phyloP scores from a whole-genome alignment of 768 basidiomycete species.

The Phylloporus sp. region DNA sequence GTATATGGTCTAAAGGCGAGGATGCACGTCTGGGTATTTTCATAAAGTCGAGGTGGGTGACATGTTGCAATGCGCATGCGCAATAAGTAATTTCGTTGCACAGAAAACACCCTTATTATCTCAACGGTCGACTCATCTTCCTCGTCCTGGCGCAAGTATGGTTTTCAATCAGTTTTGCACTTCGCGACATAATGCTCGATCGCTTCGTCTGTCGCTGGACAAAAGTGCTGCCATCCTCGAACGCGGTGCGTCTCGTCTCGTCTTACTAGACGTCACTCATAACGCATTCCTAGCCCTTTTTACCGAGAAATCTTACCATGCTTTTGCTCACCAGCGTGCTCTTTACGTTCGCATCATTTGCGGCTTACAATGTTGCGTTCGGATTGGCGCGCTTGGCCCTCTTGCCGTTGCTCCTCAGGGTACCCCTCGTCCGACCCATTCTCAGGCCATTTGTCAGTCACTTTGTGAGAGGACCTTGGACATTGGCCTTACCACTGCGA shows the following conservation, averaged over 20 bases:
- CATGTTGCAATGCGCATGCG: not conserved
- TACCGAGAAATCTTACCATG: conserved; percentile 15
- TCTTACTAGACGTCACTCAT: not conserved
- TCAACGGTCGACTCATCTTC: conserved; percentile 66
- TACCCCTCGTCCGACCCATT: conserved; percentile 48
- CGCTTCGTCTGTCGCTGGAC: conserved; percentile 49
- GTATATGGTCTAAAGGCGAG: conserved; percentile 23
- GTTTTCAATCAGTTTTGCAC: conserved; percentile 42
- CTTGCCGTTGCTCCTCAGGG: conserved; percentile 47
- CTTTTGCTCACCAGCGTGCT: conserved; percentile 37
- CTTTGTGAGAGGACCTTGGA: conserved; percentile 56
- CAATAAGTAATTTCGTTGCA: not conserved
- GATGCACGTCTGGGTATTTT: conserved; percentile 51
- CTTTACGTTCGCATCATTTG: conserved; percentile 37
- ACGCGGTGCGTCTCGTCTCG: conserved; percentile 15
- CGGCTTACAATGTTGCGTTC: conserved; percentile 41
- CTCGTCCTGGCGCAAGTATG: conserved; percentile 49
- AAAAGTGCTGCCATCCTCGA: conserved; percentile 8
- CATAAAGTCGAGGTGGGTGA: conserved; percentile 58
- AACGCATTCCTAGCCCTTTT: conserved; percentile 15
- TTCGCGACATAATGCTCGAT: conserved; percentile 61
- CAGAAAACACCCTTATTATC: conserved; percentile 71
- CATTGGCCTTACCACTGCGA: conserved; percentile 43
- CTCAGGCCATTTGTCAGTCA: conserved; percentile 62
- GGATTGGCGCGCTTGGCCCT: conserved; percentile 41